These are phyloP conservation scores for Arthrinium puccinioides DNA, from an alignment of 2,329 filamentous ascomycete genomes.

Conservation along the genomic window DNA sequence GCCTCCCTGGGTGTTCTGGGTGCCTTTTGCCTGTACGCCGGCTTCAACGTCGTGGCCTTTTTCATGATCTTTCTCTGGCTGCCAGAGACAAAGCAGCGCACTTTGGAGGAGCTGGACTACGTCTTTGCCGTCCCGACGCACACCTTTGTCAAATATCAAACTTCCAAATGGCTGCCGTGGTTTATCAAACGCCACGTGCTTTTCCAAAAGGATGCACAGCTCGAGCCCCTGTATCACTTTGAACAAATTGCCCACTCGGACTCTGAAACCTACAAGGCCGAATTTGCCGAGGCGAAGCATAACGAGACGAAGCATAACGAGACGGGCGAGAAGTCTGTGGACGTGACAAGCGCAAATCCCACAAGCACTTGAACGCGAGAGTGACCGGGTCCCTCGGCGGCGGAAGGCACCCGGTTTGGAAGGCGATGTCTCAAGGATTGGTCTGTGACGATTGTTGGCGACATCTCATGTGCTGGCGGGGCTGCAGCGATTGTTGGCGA, in stretches of 20 bases:
- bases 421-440: too few species aligned
- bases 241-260: background rate
- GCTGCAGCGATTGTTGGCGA: too few species aligned
- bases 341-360: background rate
- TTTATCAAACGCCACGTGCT: constrained; percentile 53
- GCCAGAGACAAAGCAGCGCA: constrained; percentile 42
- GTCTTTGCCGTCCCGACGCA: constrained; percentile 53
- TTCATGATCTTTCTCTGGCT: constrained; percentile 49
- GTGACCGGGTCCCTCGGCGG: too few species aligned
- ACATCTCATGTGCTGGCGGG: too few species aligned
- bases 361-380: too few species aligned
- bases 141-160: constrained; percentile 50
- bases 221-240: constrained; percentile 42
- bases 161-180: constrained; percentile 49
- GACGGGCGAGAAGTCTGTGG: background rate
- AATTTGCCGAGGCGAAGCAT: background rate
- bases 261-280: background rate
- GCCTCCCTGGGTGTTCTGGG: constrained; percentile 29
- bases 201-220: constrained; percentile 34
- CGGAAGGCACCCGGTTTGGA: too few species aligned
- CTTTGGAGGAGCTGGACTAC: constrained; percentile 52
- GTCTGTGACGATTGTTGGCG: too few species aligned
- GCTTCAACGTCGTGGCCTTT: constrained; percentile 47
- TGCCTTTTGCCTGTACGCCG: constrained; percentile 47
- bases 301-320: background rate